Percentiles rank a stretch among this genome's conserved stretches.
Evolutionary conservation across 108 stramenopile genomes (phyloP).

Genomic region (Aurantiochytrium sp.): DNA sequence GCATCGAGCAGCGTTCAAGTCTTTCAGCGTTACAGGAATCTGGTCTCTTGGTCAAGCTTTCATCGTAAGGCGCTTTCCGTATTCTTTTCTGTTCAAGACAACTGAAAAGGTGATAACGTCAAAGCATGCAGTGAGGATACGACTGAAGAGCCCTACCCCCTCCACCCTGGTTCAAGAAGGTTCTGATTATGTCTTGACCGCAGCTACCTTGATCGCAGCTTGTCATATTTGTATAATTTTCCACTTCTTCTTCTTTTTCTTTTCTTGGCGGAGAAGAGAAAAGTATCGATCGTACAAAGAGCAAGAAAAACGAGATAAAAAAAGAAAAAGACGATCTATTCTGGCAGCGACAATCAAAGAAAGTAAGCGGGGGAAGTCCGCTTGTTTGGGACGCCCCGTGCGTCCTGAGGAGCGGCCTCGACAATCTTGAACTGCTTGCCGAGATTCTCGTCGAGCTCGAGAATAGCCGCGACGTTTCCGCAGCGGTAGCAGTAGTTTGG

Average conservation of each 20-base stretch:
- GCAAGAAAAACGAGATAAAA: neutral
- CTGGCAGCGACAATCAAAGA: slow-evolving; percentile 51
- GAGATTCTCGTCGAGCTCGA: slow-evolving; percentile 92
- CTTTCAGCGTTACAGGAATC: neutral
- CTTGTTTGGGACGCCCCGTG: slow-evolving; percentile 81
- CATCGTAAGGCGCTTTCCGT: neutral
- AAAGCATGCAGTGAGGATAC: no score
- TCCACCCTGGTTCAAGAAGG: no score
- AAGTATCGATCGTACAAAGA: no score
- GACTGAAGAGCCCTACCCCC: no score
- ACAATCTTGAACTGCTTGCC: slow-evolving; percentile 82
- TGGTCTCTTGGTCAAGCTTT: neutral
- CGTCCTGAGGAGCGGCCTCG: slow-evolving; percentile 94
- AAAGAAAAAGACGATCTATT: neutral
- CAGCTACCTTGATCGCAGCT: no score
- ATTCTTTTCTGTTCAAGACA: no score
- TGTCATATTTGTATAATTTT: no score
- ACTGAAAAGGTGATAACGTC: no score
- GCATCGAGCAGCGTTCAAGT: neutral
- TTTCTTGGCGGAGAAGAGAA: no score
- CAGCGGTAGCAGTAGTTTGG: slow-evolving; percentile 99
- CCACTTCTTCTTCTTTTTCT: no score
- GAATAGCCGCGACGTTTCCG: slow-evolving; percentile 89
- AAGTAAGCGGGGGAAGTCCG: slow-evolving; percentile 95
- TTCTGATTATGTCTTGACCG: no score